Evolutionary conservation across 2,329 filamentous ascomycete species (phyloP), one percentile per base, ranked within the genome.

Genomic region (Fonsecaea multimorphosa): DNA sequence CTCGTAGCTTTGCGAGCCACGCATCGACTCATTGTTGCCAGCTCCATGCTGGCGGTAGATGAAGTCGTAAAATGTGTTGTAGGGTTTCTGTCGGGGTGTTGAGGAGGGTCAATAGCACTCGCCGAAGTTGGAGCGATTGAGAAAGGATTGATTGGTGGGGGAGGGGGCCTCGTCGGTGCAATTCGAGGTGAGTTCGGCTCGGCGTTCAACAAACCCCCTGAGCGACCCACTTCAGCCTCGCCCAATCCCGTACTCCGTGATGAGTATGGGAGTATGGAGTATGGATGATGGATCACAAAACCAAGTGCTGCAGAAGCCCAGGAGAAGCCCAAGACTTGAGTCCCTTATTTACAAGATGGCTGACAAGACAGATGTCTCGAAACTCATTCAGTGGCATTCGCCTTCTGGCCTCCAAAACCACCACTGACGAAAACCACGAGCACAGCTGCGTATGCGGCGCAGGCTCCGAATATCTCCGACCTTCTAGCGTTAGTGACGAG

Each of bases 1-100:
- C 61, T 65, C 27, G 63, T 44, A 34, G 61, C 66, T 59, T 58
- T 65, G 46, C 65, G 65, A 49, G 69, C 67, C 53, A 67, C 64
- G 19, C 31, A 34, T n/a, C 69, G 65, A 51, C 67, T 67, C 65
- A 69, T 64, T 27, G 22, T 65, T 44, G 65, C 67, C 49, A 64
- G 54, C 44, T 71, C 63, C 67, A 71, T 84, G 0, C 44, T 24
- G 22, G 4, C 3, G 22, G 19, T 14, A 76, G 36, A 36, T 22
- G 2, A 22, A 31, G 16, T 9, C 12, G 16, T 38, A 51, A 22
- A 12, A 14, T 24, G 14, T 1, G 46, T 53, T 14, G 31, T n/a
- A 22, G 14, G n/a, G 29, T 46, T 34, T 60, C 36, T 60, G 58
- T 31, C 51, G 58, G 44, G 58, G 19, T 53, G 58, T 60, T 60